These are phyloP conservation scores for Heterobasidion parviporum DNA, from an alignment of 1,284 basidiomycete species.

Conservation along the genomic window DNA sequence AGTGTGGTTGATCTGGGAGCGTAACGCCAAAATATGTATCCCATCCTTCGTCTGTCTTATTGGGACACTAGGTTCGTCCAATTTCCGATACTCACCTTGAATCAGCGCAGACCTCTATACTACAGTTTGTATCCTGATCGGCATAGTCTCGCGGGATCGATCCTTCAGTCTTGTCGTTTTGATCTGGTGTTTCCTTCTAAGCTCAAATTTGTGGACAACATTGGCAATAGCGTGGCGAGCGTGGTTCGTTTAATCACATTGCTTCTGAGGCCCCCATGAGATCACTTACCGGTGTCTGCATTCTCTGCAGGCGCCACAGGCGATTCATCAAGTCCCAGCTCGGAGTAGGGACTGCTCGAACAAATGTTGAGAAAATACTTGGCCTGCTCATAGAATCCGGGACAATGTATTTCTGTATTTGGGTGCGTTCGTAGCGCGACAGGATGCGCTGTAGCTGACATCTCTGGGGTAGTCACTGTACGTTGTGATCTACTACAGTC, in stretches of 20 bases:
- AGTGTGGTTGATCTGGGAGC: too few species aligned
- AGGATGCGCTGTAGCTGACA: background rate
- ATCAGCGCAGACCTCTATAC: too few species aligned
- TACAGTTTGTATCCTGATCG: too few species aligned
- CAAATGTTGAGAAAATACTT: conserved; percentile 4
- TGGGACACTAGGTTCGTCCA: too few species aligned
- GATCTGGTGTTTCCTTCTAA: background rate
- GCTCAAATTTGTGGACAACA: background rate
- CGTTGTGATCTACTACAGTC: too few species aligned
- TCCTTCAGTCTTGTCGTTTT: too few species aligned
- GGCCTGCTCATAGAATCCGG: conserved; percentile 8
- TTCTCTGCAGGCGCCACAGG: background rate
- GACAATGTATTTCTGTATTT: conserved; percentile 5
- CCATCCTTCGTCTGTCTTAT: too few species aligned
- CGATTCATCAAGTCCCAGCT: background rate
- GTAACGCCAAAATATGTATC: too few species aligned
- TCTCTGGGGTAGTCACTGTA: too few species aligned
- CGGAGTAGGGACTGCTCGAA: background rate
- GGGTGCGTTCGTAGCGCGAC: background rate
- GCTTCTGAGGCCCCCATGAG: too few species aligned
- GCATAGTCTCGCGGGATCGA: too few species aligned
- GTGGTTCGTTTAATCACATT: background rate
- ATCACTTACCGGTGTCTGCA: background rate
- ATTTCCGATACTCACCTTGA: too few species aligned
- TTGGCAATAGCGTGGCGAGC: background rate